These are phyloP conservation scores for Solanum habrochaites DNA, from an alignment of 257 asterid species.

Conservation along the genomic window DNA sequence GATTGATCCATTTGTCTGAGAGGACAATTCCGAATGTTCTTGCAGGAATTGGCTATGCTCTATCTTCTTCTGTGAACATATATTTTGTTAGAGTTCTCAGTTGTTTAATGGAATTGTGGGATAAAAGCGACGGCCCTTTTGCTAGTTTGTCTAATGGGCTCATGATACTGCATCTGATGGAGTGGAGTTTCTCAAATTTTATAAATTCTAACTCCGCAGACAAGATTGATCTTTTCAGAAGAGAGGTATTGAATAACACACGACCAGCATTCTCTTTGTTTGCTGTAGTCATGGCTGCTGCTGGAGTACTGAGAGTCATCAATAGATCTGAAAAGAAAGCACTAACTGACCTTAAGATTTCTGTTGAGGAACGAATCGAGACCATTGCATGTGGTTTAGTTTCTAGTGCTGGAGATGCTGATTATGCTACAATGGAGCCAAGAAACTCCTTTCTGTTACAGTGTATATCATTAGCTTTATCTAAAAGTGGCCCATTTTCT, in stretches of 20 bases:
- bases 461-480: slow-evolving; percentile 61
- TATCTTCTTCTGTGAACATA: slow-evolving; percentile 38
- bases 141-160: slow-evolving; percentile 49
- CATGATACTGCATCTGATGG: slow-evolving; percentile 76
- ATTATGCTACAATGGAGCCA: slow-evolving; percentile 11
- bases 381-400: slow-evolving; percentile 31
- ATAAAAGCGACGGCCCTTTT: slow-evolving; percentile 36
- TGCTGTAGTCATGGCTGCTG: slow-evolving; percentile 71
- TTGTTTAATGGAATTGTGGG: slow-evolving; percentile 51
- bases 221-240: slow-evolving; percentile 34
- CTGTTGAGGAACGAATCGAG: slow-evolving; percentile 47
- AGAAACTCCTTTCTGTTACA: slow-evolving; percentile 36
- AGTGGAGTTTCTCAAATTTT: slow-evolving; percentile 66
- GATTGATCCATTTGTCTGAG: slow-evolving; percentile 30
- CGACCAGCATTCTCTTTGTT: slow-evolving; percentile 34
- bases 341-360: slow-evolving; percentile 28
- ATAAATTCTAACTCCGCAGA: slow-evolving; percentile 33
- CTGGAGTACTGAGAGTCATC: slow-evolving; percentile 63
- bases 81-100: slow-evolving; percentile 40
- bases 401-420: slow-evolving; percentile 17
- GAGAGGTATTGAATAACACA: slow-evolving; percentile 30
- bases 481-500: slow-evolving; percentile 61
- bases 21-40: slow-evolving; percentile 43
- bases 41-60: slow-evolving; percentile 80
- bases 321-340: slow-evolving; percentile 57